These are phyloP conservation scores for Colletotrichum lindemuthianum DNA, from an alignment of 2,329 filamentous ascomycete genomes.

Conservation along the genomic window DNA sequence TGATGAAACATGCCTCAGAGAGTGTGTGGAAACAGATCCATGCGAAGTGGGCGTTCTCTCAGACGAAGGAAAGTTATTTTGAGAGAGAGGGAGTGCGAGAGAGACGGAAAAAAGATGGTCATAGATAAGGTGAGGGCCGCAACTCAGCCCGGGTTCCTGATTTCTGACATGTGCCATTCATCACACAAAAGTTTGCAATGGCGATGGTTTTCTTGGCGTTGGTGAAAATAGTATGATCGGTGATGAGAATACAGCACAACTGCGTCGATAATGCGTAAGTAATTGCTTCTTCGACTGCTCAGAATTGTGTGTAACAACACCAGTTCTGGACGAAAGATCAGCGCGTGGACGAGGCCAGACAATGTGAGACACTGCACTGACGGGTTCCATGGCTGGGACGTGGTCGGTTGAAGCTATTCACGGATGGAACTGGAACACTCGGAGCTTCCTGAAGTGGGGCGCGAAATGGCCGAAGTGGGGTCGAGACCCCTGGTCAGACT, in stretches of 20 bases:
- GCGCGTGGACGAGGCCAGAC: neutral
- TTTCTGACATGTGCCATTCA: neutral
- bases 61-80: slow-evolving; percentile 24
- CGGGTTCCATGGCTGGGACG: slow-evolving; percentile 2
- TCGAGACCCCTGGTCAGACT: too few relatives aligned
- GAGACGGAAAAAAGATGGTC: neutral
- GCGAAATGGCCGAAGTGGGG: neutral
- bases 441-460: slow-evolving; percentile 6
- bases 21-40: slow-evolving; percentile 28
- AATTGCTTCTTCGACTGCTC: neutral
- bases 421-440: neutral
- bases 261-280: neutral
- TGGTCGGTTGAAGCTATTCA: slow-evolving; percentile 28
- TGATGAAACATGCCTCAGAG: slow-evolving; percentile 34
- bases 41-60: slow-evolving; percentile 27
- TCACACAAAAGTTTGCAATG: neutral
- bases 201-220: neutral
- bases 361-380: slow-evolving; percentile 25
- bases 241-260: too few relatives aligned
- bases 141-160: neutral
- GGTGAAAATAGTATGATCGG: too few relatives aligned
- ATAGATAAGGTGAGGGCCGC: neutral
- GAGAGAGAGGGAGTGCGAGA: neutral
- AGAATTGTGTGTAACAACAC: neutral
- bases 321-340: neutral